Base-by-base conservation (phyloP, 441 rosid species). In the Biscutella laevigata region DNA sequence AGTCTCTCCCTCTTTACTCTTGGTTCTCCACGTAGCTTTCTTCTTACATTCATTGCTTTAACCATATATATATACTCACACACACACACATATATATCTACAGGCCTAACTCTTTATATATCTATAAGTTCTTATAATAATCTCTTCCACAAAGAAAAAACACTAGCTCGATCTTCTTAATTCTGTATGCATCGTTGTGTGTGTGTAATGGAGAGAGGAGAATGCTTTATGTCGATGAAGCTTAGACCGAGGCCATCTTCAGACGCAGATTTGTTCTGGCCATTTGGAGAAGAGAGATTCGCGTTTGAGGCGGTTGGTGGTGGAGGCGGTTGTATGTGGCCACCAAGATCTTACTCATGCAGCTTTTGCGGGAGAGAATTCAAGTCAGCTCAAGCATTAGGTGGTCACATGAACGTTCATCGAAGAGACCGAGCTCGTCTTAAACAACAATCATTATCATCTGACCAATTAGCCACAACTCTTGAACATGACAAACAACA, bases 391-490 rank as follows among this genome's bases (percentile, higher is more conserved):
- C 89, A 82, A 69, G 89, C 86, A 42, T 53, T 82, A 29, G 89
- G 89, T 1, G 89, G 89, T 41, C 89, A 82, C 58, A 80, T 82
- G 89, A 82, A 82, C 65, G 80, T 82, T 54, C 89, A 82, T 62
- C 64, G 82, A 48, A 76, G 79, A 48, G 86, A 82, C 41, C 65
- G 89, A 63, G 89, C 89, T 19, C 68, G 68, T 69, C 86, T 82
- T 12, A 77, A 72, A 37, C 82, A 70, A 38, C 65, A 66, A 29
- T 37, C 64, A 10, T 33, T 43, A 54, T 53, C 68, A 64, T 44
- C 63, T 57, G 69, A 64, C 20, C 69, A 57, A n/a, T n/a, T n/a
- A 50, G 28, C 35, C 22, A 26, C 20, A 1, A 15, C 48, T 35
- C 20, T 37, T 40, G 61, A 21, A 14, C 12, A 45, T 46, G 71